Evolutionary conservation across 768 basidiomycete species (phyloP).

Genomic region (Boletus bicolor): DNA sequence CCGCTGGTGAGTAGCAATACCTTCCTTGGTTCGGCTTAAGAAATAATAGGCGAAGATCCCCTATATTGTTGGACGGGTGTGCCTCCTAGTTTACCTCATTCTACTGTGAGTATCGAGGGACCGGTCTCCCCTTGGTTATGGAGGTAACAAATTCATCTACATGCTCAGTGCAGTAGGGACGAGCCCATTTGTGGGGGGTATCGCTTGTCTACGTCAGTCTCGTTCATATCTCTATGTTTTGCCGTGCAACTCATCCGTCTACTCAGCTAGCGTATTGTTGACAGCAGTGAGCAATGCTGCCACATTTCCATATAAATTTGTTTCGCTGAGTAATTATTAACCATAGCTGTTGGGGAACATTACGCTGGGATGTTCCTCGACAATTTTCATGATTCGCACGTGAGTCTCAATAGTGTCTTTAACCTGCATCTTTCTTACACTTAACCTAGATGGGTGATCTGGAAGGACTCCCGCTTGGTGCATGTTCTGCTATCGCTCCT

Average conservation of each 20-base stretch:
- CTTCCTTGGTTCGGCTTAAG: background rate
- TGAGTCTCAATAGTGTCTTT: constrained; percentile 2
- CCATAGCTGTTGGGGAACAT: constrained; percentile 3
- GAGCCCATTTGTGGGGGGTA: background rate
- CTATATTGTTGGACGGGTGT: constrained; percentile 18
- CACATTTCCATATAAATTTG: too few species aligned
- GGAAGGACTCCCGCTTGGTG: constrained; percentile 18
- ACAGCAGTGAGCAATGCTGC: constrained; percentile 3
- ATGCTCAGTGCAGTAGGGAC: constrained; percentile 1
- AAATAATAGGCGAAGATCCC: constrained; percentile 13
- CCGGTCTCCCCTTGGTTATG: background rate
- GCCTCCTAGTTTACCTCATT: constrained; percentile 9
- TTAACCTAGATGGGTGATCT: constrained; percentile 22
- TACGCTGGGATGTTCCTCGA: constrained; percentile 19
- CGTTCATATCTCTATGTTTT: background rate
- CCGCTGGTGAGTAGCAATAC: constrained; percentile 17
- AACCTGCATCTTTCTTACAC: background rate
- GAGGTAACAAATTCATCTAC: background rate
- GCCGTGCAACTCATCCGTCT: background rate
- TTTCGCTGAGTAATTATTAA: background rate
- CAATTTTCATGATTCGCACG: constrained; percentile 25
- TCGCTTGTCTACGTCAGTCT: constrained; percentile 17
- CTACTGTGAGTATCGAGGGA: constrained; percentile 6
- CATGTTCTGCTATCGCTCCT: constrained; percentile 10
- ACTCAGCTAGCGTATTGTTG: constrained; percentile 1